These are phyloP conservation scores for Massariosphaeria phaeospora DNA, from an alignment of 495 filamentous ascomycete species.

Conservation along the genomic window DNA sequence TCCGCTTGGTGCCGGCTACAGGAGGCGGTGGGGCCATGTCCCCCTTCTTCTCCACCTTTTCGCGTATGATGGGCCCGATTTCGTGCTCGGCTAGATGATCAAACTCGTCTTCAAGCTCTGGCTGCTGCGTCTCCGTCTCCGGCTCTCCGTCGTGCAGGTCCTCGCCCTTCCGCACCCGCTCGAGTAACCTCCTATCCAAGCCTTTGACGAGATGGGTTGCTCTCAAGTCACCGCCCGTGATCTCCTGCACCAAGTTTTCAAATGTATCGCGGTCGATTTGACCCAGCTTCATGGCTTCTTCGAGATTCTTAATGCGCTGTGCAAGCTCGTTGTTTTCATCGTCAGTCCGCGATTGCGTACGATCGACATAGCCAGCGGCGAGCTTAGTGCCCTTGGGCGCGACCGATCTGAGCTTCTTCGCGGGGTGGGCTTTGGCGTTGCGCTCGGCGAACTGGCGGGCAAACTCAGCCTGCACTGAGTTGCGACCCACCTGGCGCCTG, in stretches of 20 bases:
- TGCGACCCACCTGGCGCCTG: constrained; percentile 62
- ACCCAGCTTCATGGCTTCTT: constrained; percentile 74
- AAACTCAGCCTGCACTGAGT: constrained; percentile 59
- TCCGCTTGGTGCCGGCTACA: constrained; percentile 60
- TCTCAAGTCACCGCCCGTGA: constrained; percentile 73
- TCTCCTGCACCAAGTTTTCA: constrained; percentile 63
- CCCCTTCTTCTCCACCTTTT: constrained; percentile 69
- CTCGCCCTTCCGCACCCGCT: constrained; percentile 55
- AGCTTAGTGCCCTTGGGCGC: constrained; percentile 81
- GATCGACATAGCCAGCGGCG: constrained; percentile 76
- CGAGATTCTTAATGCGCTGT: constrained; percentile 65
- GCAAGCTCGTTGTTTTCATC: constrained; percentile 51
- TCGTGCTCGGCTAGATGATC: constrained; percentile 66
- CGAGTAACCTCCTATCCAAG: constrained; percentile 75
- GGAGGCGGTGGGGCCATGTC: constrained; percentile 58
- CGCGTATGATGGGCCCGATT: constrained; percentile 51
- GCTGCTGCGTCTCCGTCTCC: constrained; percentile 8
- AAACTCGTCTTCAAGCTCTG: constrained; percentile 65
- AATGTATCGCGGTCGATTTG: constrained; percentile 74
- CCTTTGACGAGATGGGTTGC: constrained; percentile 89
- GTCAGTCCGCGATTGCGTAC: constrained; percentile 53
- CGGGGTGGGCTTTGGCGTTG: constrained; percentile 50
- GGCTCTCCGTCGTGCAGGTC: constrained; percentile 34
- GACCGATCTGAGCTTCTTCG: constrained; percentile 69
- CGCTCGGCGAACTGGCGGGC: constrained; percentile 80